Conservation (phyloP, 176 grass and related monocot species). For the Oryza longistaminata region DNA sequence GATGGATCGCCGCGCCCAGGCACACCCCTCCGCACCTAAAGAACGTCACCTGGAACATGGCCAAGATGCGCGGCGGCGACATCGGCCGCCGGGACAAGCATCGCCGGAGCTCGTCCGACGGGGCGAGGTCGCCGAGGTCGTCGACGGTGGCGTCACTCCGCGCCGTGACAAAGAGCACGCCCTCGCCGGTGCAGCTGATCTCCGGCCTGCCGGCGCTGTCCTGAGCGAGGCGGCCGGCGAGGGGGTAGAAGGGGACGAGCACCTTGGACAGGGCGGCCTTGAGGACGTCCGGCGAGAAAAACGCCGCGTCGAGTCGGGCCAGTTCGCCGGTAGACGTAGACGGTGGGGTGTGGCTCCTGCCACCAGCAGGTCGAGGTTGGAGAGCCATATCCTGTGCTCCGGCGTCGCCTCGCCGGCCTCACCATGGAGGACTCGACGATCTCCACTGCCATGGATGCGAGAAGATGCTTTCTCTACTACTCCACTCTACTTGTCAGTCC, state of each 20-base stretch:
- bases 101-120: constrained; percentile 42
- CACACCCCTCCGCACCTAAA: constrained; percentile 60
- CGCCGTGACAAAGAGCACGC: constrained; percentile 50
- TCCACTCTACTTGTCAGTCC: no score
- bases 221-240: constrained; percentile 57
- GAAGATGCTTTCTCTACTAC: no score
- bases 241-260: constrained; percentile 62
- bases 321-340: constrained; percentile 55
- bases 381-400: constrained; percentile 45
- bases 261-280: constrained; percentile 51
- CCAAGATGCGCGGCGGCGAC: neutral
- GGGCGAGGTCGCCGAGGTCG: constrained; percentile 37
- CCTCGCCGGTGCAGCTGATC: constrained; percentile 65
- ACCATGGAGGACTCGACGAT: constrained; percentile 14
- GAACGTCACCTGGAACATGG: constrained; percentile 66
- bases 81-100: constrained; percentile 46
- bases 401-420: constrained; percentile 23
- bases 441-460: neutral
- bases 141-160: constrained; percentile 11
- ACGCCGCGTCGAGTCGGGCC: neutral
- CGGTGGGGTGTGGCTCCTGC: constrained; percentile 49
- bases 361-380: constrained; percentile 59
- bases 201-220: constrained; percentile 44
- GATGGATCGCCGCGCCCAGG: constrained; percentile 51
- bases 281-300: constrained; percentile 41